Base-by-base conservation (phyloP, 2,329 filamentous ascomycete genomes). In the Dothideomycetes sp. region DNA sequence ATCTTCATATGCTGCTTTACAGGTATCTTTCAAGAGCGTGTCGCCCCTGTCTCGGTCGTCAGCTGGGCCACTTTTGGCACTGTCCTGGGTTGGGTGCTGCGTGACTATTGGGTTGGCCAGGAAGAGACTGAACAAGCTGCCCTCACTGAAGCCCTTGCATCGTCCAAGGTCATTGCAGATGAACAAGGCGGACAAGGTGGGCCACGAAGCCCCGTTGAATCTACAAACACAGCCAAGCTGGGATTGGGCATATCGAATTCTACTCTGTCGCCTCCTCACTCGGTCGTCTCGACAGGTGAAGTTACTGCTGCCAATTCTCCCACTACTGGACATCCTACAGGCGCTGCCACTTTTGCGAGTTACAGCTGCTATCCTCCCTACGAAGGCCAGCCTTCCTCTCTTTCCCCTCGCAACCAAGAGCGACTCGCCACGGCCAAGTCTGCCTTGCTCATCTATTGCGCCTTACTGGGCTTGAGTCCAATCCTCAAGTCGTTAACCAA, bases 401-500 rank as follows among this genome's bases (percentile, higher is more conserved):
- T 76, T 15, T 73, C 74, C 4, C 64, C 69, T 3, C 64, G 74
- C 28, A 78, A 73, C 48, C 74, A 77, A 46, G 73, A 78, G 47
- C 72, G 78, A 3, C 60, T 95, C 4, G 78, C 82, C 23, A 95
- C 91, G 1, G 78, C 88, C 51, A 96, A 96, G 63, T 95, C 88
- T 0, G 88, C 88, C 0, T 70, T 93, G 25, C 73, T 96, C 35
- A 96, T 96, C 53, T 95, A 93, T 64, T 93, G 83, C 51, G 88
- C 87, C 4, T 72, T 98, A 11, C 76, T 96, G 3, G 91, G 89
- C 9, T 73, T 98, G 4, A 94, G 85, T 29, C 91, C 91, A 0
- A 96, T 98, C 49, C 77, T 98, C 47, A 95, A 95, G 61, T 95
- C 88, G 1, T 74, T 98, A n/a, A 98, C 91, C 1, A 76, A 76